A percentile compares a stretch with the other conserved stretches of the same genome.
These are phyloP conservation scores for Malassezia pachydermatis DNA, from an alignment of 1,284 basidiomycete species.

Conservation along the genomic window DNA sequence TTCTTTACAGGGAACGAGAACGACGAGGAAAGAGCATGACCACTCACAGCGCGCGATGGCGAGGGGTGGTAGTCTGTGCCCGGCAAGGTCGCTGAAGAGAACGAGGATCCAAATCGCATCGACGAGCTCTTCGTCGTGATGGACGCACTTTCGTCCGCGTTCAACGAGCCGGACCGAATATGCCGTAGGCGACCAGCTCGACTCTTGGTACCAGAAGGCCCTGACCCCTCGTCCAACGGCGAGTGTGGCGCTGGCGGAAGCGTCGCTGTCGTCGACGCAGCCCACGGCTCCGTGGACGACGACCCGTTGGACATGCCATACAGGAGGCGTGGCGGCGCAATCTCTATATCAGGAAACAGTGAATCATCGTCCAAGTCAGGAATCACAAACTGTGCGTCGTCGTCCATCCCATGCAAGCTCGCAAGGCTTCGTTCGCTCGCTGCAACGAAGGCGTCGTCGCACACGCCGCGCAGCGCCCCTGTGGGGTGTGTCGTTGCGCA, in stretches of 20 bases:
- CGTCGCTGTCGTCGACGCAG: neutral
- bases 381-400: slow-evolving; percentile 35
- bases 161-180: slow-evolving; percentile 4
- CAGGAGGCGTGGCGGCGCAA: slow-evolving; percentile 18
- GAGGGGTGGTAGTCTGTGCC: neutral
- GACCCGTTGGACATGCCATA: slow-evolving; percentile 24
- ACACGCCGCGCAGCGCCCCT: too few relatives aligned
- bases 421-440: too few relatives aligned
- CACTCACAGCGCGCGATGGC: slow-evolving; percentile 3
- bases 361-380: slow-evolving; percentile 40
- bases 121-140: neutral
- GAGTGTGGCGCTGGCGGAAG: neutral
- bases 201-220: neutral
- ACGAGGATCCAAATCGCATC: slow-evolving; percentile 5
- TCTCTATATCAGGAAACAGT: slow-evolving; percentile 22
- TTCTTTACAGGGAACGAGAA: slow-evolving; percentile 20
- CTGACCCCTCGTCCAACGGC: neutral
- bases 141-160: neutral
- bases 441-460: too few relatives aligned
- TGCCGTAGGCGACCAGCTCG: slow-evolving; percentile 1
- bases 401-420: too few relatives aligned
- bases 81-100: slow-evolving; percentile 1
- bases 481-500: too few relatives aligned
- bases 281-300: too few relatives aligned
- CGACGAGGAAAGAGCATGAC: neutral